These are phyloP conservation scores for Hemisphaericaspora lyxosophila DNA, from an alignment of 1,139 yeast species.

Conservation along the genomic window DNA sequence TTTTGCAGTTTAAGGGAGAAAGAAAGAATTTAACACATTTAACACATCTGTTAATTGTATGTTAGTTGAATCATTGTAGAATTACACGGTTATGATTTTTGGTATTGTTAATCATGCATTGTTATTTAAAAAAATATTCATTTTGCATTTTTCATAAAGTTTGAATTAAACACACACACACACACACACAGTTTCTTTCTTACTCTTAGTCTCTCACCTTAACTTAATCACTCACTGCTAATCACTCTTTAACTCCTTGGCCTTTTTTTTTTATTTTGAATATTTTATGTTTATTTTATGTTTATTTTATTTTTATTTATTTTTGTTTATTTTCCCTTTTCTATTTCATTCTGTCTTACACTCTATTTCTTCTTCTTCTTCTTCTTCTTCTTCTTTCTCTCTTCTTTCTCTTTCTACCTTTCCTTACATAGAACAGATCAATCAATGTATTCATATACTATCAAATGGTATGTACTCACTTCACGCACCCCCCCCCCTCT, in stretches of 20 bases:
- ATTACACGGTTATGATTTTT: neutral
- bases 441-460: constrained; percentile 17
- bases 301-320: neutral
- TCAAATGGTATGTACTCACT: constrained; percentile 19
- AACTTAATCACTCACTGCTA: too few species aligned
- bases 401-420: neutral
- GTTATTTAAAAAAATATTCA: too few species aligned
- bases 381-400: constrained; percentile 1
- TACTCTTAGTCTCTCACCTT: too few species aligned
- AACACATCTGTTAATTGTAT: neutral
- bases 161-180: too few species aligned
- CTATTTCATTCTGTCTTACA: neutral
- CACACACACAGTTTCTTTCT: too few species aligned
- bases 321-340: neutral
- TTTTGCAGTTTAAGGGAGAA: neutral
- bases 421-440: neutral
- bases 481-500: too few species aligned
- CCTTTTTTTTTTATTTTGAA: too few species aligned
- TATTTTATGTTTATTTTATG: neutral
- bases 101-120: neutral
- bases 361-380: constrained; percentile 1
- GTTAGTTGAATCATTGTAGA: neutral
- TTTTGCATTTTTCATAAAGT: too few species aligned
- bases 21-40: neutral
- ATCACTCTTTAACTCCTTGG: too few species aligned